phyloP scores from a whole-genome alignment of 2,329 filamentous ascomycete genomes.

The Neoscytalidium dimidiatum region DNA sequence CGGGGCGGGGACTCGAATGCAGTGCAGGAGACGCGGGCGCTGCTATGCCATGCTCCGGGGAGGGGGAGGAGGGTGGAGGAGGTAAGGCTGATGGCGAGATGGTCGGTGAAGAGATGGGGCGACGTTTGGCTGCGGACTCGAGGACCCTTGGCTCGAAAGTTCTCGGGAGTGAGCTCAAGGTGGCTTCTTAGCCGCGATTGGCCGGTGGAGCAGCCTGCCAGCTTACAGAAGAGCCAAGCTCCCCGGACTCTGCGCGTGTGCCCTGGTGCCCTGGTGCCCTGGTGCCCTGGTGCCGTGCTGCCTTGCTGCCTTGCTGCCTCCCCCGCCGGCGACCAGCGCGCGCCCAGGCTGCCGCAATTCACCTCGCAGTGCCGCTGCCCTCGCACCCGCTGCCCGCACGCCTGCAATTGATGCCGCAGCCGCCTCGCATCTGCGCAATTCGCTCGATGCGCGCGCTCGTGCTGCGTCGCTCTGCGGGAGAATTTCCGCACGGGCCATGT shows the following conservation, averaged over 20 bases:
- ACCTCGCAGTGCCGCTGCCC: not conserved
- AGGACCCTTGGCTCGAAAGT: slow-evolving; percentile 3
- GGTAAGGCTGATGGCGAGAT: slow-evolving; percentile 1
- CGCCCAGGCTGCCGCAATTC: not conserved
- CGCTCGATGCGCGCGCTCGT: not conserved
- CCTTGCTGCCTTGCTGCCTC: too few relatives aligned
- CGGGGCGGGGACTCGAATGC: not conserved
- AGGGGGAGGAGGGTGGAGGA: not conserved
- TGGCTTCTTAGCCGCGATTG: slow-evolving; percentile 18
- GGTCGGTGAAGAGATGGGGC: not conserved
- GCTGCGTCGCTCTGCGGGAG: not conserved
- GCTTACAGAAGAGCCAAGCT: not conserved
- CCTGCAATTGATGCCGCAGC: not conserved
- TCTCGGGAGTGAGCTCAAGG: slow-evolving; percentile 17
- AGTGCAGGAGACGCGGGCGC: not conserved
- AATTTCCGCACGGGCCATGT: slow-evolving; percentile 39
- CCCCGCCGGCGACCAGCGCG: too few relatives aligned
- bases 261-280: too few relatives aligned
- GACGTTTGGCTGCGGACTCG: too few relatives aligned
- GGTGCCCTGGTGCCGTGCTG: too few relatives aligned
- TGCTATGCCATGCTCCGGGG: slow-evolving; percentile 3
- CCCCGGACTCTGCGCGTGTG: not conserved
- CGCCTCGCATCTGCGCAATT: slow-evolving; percentile 8
- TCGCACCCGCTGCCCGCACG: not conserved
- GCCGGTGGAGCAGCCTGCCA: not conserved